A percentile compares a stretch with the other conserved stretches of the same genome.
These are phyloP conservation scores for Pleurotus cornucopiae DNA, from an alignment of 768 basidiomycete genomes.

Conservation along the genomic window DNA sequence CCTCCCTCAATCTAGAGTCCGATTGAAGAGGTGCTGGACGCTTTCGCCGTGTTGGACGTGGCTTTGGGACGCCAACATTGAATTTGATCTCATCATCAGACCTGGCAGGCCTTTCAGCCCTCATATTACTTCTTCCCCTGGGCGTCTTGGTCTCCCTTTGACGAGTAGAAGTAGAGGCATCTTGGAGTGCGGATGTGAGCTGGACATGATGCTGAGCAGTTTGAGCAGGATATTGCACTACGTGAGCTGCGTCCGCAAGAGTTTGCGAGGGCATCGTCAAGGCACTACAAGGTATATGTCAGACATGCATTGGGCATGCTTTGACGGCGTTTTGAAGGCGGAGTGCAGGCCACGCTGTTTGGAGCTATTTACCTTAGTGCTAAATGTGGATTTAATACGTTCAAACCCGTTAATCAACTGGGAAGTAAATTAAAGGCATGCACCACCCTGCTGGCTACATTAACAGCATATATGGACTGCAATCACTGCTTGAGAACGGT, in stretches of 20 bases:
- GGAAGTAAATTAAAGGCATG: conserved; percentile 6
- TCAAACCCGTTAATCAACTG: background rate
- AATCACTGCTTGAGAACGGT: conserved; percentile 27
- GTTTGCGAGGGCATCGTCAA: conserved; percentile 20
- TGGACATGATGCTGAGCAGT: conserved; percentile 51
- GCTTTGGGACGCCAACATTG: conserved; percentile 34
- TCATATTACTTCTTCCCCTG: conserved; percentile 29
- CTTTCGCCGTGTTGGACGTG: conserved; percentile 20
- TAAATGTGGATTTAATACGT: background rate
- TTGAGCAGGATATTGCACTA: conserved; percentile 58
- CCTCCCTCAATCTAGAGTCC: conserved; percentile 1
- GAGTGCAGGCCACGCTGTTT: conserved; percentile 1
- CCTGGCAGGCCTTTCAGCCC: conserved; percentile 35
- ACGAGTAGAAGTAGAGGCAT: conserved; percentile 45
- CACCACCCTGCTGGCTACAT: background rate
- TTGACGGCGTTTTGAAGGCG: conserved; percentile 9
- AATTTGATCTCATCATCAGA: conserved; percentile 44
- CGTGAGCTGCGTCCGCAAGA: conserved; percentile 45
- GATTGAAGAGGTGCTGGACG: conserved; percentile 12
- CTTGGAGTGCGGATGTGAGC: conserved; percentile 43
- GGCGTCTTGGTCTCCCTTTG: conserved; percentile 35
- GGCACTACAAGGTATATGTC: conserved; percentile 8
- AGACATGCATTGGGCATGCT: conserved; percentile 8
- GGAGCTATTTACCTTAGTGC: background rate
- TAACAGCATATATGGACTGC: background rate